Evolutionary conservation across 768 basidiomycete genomes (phyloP).

Genomic region (Macrolepiota dolichaula): DNA sequence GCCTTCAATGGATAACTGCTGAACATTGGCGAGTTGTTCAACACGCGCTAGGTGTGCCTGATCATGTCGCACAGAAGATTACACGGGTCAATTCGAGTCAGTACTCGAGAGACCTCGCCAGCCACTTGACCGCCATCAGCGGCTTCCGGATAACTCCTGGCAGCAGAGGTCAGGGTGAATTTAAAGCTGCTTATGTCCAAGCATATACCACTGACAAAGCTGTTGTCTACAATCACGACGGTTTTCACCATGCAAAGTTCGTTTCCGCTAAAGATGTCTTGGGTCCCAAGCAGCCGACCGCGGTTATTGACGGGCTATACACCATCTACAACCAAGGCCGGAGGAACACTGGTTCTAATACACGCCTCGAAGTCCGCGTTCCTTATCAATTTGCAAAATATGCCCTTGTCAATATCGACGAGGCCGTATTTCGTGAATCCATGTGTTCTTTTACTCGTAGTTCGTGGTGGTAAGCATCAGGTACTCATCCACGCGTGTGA

Average conservation of each 20-base stretch:
- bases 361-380: too few species aligned
- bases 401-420: conserved; percentile 1
- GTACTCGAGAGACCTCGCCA: too few species aligned
- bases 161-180: conserved; percentile 3
- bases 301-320: background rate
- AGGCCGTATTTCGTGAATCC: background rate
- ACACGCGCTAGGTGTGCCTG: background rate
- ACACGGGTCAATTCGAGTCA: background rate
- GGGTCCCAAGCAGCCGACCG: background rate
- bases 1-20: conserved; percentile 16
- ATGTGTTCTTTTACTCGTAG: background rate
- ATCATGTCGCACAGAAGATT: background rate
- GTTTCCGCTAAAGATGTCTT: background rate
- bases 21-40: background rate
- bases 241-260: conserved; percentile 9
- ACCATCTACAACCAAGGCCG: background rate
- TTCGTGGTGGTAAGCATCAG: conserved; percentile 6
- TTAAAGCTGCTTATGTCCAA: conserved; percentile 11
- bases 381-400: background rate
- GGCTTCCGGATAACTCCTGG: conserved; percentile 16
- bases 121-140: conserved; percentile 15
- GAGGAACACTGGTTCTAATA: background rate
- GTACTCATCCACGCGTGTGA: background rate
- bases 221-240: conserved; percentile 6
- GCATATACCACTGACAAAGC: conserved; percentile 19